Evolutionary conservation across 176 grass and related monocot genomes (phyloP), one percentile per base, ranked within the genome.

Genomic region (Carex kokanica): DNA sequence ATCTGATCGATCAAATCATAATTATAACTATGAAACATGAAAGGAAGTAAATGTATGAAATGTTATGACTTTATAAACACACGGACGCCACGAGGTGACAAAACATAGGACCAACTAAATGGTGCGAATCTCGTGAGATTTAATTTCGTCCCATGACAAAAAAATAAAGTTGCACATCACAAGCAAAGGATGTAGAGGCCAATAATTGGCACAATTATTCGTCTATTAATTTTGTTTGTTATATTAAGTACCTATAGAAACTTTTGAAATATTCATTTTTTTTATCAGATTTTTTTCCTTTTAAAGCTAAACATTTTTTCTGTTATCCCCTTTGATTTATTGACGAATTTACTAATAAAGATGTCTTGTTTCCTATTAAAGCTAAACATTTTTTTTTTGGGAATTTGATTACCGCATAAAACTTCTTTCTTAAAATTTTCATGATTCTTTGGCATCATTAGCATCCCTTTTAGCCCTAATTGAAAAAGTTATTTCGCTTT

Each of bases 91-190:
- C 23, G 9, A 68, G 5, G 64, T 68, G 64, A 68, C 64, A 68
- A 68, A 68, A 17, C 64, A 15, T 68, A 38, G 17, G 64, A 68
- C 64, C 41, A 49, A 73, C 69, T 51, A 49, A 73, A 51, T 73
- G 69, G n/a, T 40, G 17, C 9, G 1, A 6, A 20, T 73, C 69
- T 73, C 69, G 69, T 73, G 61, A 64, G 8, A 27, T 64, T 21
- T 64, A 29, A 64, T 29, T 11, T 64, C 24, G 23, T 64, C 40
- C 1, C 41, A 71, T 45, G 67, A 45, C 8, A 1, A 45, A 71
- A 45, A 45, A 45, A 1, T 45, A 45, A 45, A 71, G 17, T 23
- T 73, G 3, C n/a, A 49, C 41, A 49, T 49, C 69, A 49, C 69
- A 40, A 73, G 69, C 69, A 73, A 49, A 73, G 10, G 41, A 73